Evolutionary conservation across 345 rosid species (phyloP).

Genomic region (Eutrema japonicum): DNA sequence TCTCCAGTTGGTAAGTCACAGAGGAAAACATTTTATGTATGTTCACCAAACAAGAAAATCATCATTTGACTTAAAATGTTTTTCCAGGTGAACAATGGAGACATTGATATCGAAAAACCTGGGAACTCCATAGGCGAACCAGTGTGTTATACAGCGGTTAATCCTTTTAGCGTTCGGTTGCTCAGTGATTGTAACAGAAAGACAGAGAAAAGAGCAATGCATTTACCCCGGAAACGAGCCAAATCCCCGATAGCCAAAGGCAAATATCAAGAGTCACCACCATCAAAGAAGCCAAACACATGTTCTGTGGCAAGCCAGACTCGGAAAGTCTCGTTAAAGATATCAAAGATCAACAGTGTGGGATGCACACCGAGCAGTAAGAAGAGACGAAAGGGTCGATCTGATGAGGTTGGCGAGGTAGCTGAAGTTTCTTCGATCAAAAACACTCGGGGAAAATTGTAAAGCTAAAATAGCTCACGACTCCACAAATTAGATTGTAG

Average conservation of each 20-base stretch:
- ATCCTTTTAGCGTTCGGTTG: slow-evolving; percentile 73
- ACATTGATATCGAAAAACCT: slow-evolving; percentile 66
- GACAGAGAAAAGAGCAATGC: slow-evolving; percentile 36
- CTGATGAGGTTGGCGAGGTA: slow-evolving; percentile 47
- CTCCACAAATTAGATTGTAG: slow-evolving; percentile 31
- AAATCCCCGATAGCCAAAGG: slow-evolving; percentile 57
- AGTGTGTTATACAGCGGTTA: slow-evolving; percentile 67
- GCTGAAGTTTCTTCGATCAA: slow-evolving; percentile 33
- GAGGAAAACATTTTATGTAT: neutral
- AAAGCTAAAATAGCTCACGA: slow-evolving; percentile 24
- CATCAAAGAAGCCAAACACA: slow-evolving; percentile 42
- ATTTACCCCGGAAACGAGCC: slow-evolving; percentile 56
- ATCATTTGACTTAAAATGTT: neutral
- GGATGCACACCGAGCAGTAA: slow-evolving; percentile 74
- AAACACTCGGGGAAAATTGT: slow-evolving; percentile 5
- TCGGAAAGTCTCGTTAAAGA: slow-evolving; percentile 54
- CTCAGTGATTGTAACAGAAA: slow-evolving; percentile 45
- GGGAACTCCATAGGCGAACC: slow-evolving; percentile 47
- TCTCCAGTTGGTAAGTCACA: slow-evolving; percentile 81
- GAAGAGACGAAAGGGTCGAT: slow-evolving; percentile 68
- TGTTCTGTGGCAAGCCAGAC: slow-evolving; percentile 41
- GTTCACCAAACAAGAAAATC: slow-evolving; percentile 5
- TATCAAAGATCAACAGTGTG: slow-evolving; percentile 54
- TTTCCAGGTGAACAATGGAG: slow-evolving; percentile 90
- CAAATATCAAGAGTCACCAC: slow-evolving; percentile 25